phyloP scores from a whole-genome alignment of 2,329 filamentous ascomycete genomes.

The Pestalotiopsis fici region DNA sequence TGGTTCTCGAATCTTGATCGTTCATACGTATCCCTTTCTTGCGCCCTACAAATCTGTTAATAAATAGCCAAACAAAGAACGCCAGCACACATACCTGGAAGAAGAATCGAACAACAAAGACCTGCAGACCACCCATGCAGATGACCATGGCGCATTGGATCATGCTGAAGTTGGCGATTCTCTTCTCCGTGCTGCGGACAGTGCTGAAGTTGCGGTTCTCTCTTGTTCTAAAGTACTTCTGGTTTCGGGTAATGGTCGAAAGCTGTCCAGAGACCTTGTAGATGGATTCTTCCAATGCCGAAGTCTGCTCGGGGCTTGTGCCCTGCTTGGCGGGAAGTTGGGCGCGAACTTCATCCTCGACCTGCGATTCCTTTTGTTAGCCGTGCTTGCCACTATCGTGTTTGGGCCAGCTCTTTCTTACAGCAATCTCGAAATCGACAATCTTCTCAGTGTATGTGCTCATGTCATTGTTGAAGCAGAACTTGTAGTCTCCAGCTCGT shows the following conservation, averaged over 20 bases:
- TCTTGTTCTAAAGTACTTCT: slow-evolving; percentile 98
- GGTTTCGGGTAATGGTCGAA: slow-evolving; percentile 92
- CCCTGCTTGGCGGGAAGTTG: slow-evolving; percentile 87
- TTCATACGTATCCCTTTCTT: slow-evolving; percentile 69
- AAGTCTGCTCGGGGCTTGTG: slow-evolving; percentile 85
- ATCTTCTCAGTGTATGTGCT: slow-evolving; percentile 96
- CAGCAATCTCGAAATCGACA: slow-evolving; percentile 96
- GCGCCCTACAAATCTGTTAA: slow-evolving; percentile 49
- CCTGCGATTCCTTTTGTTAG: slow-evolving; percentile 47
- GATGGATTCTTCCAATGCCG: slow-evolving; percentile 86
- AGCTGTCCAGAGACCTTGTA: slow-evolving; percentile 92
- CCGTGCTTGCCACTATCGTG: background rate
- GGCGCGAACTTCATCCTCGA: slow-evolving; percentile 86
- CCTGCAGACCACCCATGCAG: slow-evolving; percentile 93
- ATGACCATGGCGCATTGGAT: slow-evolving; percentile 91
- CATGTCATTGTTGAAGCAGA: slow-evolving; percentile 99
- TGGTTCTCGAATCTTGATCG: background rate
- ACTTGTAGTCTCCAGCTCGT: slow-evolving; percentile 84
- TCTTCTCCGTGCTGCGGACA: slow-evolving; percentile 89
- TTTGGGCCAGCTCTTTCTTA: slow-evolving; percentile 41
- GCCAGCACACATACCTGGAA: slow-evolving; percentile 71
- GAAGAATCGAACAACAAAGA: slow-evolving; percentile 97
- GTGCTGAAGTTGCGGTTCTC: slow-evolving; percentile 99
- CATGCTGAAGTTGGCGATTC: slow-evolving; percentile 97
- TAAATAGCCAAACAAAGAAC: slow-evolving; percentile 9